Base-by-base conservation (phyloP, 1,284 basidiomycete genomes). In the Cerrena zonata region DNA sequence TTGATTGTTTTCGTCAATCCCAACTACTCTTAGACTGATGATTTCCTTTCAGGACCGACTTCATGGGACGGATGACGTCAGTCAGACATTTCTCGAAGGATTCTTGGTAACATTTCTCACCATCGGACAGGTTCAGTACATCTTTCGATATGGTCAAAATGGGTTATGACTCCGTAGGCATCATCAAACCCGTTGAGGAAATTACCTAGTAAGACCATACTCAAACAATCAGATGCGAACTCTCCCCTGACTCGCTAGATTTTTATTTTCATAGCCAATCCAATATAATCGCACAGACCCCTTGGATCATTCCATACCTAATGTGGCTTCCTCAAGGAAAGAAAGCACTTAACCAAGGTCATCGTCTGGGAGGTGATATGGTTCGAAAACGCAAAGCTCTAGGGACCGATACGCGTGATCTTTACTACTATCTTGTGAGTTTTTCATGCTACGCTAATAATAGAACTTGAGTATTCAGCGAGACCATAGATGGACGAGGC, bases 351-450 rank as follows among this genome's bases (percentile, higher is more conserved):
- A 15, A 45, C 25, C n/a, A 18, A 25, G 1, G 5, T 43, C 25
- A 21, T 23, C 13, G 27, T 21, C 19, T 21, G 52, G 43, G 25
- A 49, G n/a, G 24, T 27, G 3, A 22, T 46, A 5, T 23, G 41
- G 4, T 4, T 24, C 10, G 15, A 36, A 10, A 40, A 24, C 26
- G 53, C 46, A n/a, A 25, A 45, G 5, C 23, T 36, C 4, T 24
- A 50, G 47, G 47, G 1, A 47, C 53, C 2, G 22, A 7, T 11
- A 15, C 7, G 26, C 45, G 44, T n/a, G 67, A 69, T 37, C 44
- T 69, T 5, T 66, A 64, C 42, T 61, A 67, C 36, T 57, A 65
- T 46, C 55, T 68, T 13, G 66, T 67, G 38, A 38, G 61, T 52
- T 22, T 7, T 47, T 10, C 7, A 24, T 27, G 18, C 22, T 34